Conservation (phyloP, 352 stramenopile species). For the Globisporangium echinulatum region DNA sequence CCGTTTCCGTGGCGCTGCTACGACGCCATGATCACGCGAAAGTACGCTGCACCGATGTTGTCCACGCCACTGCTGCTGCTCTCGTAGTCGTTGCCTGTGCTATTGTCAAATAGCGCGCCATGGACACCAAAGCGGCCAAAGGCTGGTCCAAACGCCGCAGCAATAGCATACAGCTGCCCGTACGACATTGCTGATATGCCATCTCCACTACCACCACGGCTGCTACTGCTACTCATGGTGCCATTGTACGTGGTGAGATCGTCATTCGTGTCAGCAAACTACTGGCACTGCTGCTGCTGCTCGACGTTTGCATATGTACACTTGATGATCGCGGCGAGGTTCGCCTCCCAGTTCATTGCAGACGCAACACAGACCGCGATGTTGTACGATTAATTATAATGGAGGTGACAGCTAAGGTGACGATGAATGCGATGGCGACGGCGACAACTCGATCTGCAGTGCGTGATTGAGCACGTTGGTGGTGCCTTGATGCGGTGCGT, state of each 20-base stretch:
- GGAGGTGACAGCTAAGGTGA: too few species aligned
- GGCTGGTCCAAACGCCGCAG: background rate
- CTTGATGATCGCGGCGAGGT: conserved; percentile 77
- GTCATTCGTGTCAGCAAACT: conserved; percentile 40
- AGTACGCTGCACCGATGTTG: conserved; percentile 28
- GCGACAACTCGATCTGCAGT: too few species aligned
- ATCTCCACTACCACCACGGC: background rate
- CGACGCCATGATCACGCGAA: conserved; percentile 29
- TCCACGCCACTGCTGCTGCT: background rate
- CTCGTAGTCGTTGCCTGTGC: background rate
- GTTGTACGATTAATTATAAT: too few species aligned
- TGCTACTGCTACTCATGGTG: background rate
- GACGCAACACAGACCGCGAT: too few species aligned
- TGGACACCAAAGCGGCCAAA: background rate
- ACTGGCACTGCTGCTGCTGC: conserved; percentile 50
- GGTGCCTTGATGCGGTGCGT: too few species aligned
- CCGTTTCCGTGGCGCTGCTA: conserved; percentile 7
- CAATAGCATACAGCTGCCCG: background rate
- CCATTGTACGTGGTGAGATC: conserved; percentile 10
- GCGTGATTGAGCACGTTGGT: too few species aligned
- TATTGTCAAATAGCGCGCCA: background rate
- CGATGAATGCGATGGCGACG: too few species aligned
- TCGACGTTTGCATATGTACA: conserved; percentile 71
- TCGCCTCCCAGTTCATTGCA: conserved; percentile 25
- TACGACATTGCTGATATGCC: background rate